Evolutionary conservation across 495 filamentous ascomycete genomes (phyloP).

Genomic region (Wilcoxina mikolae): DNA sequence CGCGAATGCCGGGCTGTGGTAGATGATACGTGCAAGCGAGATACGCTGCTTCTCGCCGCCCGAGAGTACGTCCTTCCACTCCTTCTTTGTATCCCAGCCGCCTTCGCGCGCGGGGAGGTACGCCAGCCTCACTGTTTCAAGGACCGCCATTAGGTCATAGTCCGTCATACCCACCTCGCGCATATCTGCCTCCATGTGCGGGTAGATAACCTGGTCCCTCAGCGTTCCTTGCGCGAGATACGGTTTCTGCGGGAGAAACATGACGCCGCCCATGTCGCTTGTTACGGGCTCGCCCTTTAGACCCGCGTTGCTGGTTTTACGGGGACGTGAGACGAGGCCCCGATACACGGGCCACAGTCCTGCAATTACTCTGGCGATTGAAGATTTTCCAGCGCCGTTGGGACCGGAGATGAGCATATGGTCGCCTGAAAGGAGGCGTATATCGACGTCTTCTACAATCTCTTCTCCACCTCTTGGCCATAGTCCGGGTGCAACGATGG

Average conservation of each 20-base stretch:
- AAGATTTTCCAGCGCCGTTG: constrained; percentile 88
- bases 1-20: constrained; percentile 47
- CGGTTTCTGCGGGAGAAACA: constrained; percentile 92
- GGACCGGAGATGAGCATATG: constrained; percentile 89
- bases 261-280: constrained; percentile 76
- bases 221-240: constrained; percentile 93
- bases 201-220: constrained; percentile 95
- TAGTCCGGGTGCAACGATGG: constrained; percentile 72
- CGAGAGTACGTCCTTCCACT: constrained; percentile 94
- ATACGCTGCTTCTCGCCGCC: constrained; percentile 98
- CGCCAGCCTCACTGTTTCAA: constrained; percentile 71
- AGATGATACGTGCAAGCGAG: constrained; percentile 74
- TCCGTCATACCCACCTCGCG: constrained; percentile 62
- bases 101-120: constrained; percentile 86
- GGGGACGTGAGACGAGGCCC: constrained; percentile 73
- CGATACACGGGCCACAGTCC: constrained; percentile 95
- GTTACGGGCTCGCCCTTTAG: neutral
- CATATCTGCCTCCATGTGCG: constrained; percentile 90
- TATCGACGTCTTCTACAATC: constrained; percentile 70
- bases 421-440: constrained; percentile 77
- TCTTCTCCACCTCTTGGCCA: constrained; percentile 80
- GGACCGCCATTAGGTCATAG: constrained; percentile 51
- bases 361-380: constrained; percentile 75
- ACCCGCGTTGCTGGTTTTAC: constrained; percentile 30
- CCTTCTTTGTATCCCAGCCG: constrained; percentile 91